A percentile compares a stretch with the other conserved stretches of the same genome.
Conservation (phyloP, 2,329 filamentous ascomycete genomes). For the Botrytis sinoallii region DNA sequence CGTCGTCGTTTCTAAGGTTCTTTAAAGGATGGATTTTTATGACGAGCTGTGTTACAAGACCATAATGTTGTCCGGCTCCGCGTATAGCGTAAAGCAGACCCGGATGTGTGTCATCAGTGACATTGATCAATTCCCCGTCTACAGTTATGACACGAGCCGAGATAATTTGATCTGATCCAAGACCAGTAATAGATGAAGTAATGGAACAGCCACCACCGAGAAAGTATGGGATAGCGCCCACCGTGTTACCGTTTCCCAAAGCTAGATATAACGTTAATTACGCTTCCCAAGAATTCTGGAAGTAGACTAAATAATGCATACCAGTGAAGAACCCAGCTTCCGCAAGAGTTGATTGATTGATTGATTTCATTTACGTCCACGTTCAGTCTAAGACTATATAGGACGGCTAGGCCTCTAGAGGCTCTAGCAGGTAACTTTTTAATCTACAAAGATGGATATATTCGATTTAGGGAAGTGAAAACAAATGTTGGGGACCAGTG, state of each 20-base stretch:
- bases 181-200: conserved; percentile 23
- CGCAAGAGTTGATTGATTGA: no score
- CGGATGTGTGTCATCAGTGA: conserved; percentile 22
- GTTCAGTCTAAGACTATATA: no score
- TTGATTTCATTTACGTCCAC: no score
- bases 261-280: conserved; percentile 1
- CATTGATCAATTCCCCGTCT: conserved; percentile 29
- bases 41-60: conserved; percentile 35
- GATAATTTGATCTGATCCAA: conserved; percentile 32
- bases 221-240: conserved; percentile 34
- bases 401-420: no score
- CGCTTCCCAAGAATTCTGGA: no score
- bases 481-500: no score
- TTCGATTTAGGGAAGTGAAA: no score
- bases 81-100: conserved; percentile 35
- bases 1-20: conserved; percentile 19
- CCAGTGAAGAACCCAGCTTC: conserved; percentile 9
- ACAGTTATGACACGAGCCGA: conserved; percentile 35
- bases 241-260: conserved; percentile 36
- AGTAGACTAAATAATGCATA: neutral
- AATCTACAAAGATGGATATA: no score
- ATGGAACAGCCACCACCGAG: conserved; percentile 21
- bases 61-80: conserved; percentile 37
- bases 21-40: conserved; percentile 30
- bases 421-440: no score